phyloP scores from a whole-genome alignment of 2,329 filamentous ascomycete species.

The Aspergillus proliferans region DNA sequence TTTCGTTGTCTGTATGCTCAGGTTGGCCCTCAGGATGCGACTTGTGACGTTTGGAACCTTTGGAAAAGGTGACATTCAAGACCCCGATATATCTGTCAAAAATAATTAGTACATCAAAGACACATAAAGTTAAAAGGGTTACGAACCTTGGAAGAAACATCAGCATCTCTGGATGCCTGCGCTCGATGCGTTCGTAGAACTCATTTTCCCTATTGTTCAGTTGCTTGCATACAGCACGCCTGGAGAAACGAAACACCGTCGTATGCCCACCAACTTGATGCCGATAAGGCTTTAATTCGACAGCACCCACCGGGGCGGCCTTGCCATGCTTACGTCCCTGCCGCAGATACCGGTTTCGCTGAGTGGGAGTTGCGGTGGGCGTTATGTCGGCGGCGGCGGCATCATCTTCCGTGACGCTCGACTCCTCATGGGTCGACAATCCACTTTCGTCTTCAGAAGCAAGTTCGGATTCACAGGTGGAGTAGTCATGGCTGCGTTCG shows the following conservation, averaged over 20 bases:
- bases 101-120: not conserved
- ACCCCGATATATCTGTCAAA: conserved; percentile 81
- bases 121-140: conserved; percentile 14
- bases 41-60: conserved; percentile 61
- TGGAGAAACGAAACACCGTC: conserved; percentile 91
- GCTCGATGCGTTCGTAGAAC: conserved; percentile 95
- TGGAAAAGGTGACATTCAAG: conserved; percentile 90
- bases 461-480: conserved; percentile 41
- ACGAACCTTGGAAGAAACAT: conserved; percentile 79
- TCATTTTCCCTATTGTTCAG: conserved; percentile 97
- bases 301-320: conserved; percentile 67
- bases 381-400: conserved; percentile 30
- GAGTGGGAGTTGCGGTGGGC: conserved; percentile 41
- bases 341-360: conserved; percentile 19
- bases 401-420: conserved; percentile 50
- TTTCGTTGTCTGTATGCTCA: conserved; percentile 12
- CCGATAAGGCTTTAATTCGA: conserved; percentile 92
- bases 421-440: conserved; percentile 43
- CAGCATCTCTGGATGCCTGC: conserved; percentile 79
- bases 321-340: conserved; percentile 23
- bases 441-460: conserved; percentile 38
- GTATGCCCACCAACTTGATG: conserved; percentile 97
- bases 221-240: conserved; percentile 93
- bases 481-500: conserved; percentile 30
- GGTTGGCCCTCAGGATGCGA: conserved; percentile 26